Percentiles rank a stretch among this genome's conserved stretches.
These are phyloP conservation scores for Calonectria hongkongensis DNA, from an alignment of 2,329 filamentous ascomycete genomes.

Conservation along the genomic window DNA sequence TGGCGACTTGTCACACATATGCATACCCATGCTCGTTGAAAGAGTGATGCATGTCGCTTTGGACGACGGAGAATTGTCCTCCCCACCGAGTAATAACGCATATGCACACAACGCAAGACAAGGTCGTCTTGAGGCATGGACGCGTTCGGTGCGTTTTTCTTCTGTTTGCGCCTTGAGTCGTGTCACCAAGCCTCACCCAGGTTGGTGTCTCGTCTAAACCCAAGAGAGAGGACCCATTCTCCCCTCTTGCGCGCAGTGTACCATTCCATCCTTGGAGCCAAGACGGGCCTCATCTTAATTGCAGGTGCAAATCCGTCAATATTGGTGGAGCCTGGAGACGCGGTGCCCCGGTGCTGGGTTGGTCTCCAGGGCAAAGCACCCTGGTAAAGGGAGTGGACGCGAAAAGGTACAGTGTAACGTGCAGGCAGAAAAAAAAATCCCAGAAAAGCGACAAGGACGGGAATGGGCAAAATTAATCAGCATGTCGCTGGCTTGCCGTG, in stretches of 20 bases:
- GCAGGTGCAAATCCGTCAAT: constrained; percentile 44
- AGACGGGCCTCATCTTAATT: constrained; percentile 56
- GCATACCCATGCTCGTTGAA: neutral
- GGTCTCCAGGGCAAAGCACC: constrained; percentile 21
- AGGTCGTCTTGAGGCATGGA: constrained; percentile 8
- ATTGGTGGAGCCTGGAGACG: constrained; percentile 45
- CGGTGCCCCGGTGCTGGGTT: constrained; percentile 3
- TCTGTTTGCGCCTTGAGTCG: constrained; percentile 16
- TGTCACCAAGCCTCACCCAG: constrained; percentile 12
- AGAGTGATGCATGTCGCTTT: neutral
- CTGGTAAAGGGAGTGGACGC: constrained; percentile 8
- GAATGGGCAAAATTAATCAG: constrained; percentile 31
- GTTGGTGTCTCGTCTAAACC: constrained; percentile 29
- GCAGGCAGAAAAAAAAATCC: neutral
- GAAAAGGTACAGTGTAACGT: constrained; percentile 6
- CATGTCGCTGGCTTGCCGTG: constrained; percentile 11
- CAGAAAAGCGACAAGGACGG: neutral
- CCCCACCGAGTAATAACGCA: neutral
- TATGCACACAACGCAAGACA: neutral
- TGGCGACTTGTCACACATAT: neutral
- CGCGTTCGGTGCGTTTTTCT: neutral
- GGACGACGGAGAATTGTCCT: neutral
- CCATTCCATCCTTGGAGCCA: constrained; percentile 54
- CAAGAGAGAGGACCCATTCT: constrained; percentile 20
- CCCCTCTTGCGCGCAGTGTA: constrained; percentile 39